Evolutionary conservation across 106 monocot genomes (phyloP).

Genomic region (Hemerocallis citrina): DNA sequence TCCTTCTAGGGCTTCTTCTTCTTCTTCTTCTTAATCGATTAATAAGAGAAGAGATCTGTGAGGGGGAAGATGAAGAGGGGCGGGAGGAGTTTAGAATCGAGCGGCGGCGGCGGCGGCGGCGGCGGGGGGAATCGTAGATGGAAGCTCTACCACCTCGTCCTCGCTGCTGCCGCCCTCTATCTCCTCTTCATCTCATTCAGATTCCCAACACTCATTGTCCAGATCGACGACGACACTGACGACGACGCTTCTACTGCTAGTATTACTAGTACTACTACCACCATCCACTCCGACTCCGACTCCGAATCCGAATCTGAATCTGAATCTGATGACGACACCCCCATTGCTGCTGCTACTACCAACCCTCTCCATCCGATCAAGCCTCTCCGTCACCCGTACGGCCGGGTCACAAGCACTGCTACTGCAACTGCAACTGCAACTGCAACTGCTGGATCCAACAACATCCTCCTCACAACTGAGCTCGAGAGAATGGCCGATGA

Average conservation of each 20-base stretch:
- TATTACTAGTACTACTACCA: slow-evolving; percentile 5
- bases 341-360: background rate
- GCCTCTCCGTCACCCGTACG: slow-evolving; percentile 18
- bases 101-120: no score
- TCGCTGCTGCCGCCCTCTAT: slow-evolving; percentile 36
- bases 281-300: background rate
- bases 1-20: no score
- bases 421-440: background rate
- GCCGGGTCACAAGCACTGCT: slow-evolving; percentile 5
- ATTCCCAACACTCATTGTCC: slow-evolving; percentile 53
- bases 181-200: slow-evolving; percentile 65
- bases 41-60: no score
- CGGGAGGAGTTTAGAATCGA: background rate
- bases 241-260: slow-evolving; percentile 22
- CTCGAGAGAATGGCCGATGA: slow-evolving; percentile 52
- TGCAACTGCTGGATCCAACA: background rate
- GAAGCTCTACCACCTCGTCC: slow-evolving; percentile 30
- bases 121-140: slow-evolving; percentile 1
- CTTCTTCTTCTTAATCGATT: no score
- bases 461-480: slow-evolving; percentile 33
- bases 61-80: slow-evolving; percentile 1
- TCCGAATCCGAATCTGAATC: background rate
- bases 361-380: background rate
- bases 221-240: slow-evolving; percentile 22
- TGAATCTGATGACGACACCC: background rate